Base-by-base conservation (phyloP, 192 early-diverging fungal species). In the Chytriomyces sp. region DNA sequence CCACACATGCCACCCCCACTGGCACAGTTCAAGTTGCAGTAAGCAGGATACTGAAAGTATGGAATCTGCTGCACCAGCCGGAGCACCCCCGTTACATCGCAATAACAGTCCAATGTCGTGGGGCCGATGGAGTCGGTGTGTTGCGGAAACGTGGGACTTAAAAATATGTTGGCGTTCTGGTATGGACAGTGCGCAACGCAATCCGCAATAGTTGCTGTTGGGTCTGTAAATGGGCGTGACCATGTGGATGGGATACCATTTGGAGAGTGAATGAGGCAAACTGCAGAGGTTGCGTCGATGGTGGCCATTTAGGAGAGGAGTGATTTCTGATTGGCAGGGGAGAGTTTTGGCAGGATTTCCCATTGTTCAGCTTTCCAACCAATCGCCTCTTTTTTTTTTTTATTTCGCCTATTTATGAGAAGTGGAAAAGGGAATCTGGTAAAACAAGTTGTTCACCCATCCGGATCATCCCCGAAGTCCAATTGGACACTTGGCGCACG, bases 11-110 rank as follows among this genome's bases (percentile, higher is more conserved):
- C 68, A n/a, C 38, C 57, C 33, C 57, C 55, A 31, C 22, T 44
- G 7, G 26, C 53, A 59, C 68, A 70, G 1, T 22, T 12, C 56
- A 70, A 70, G 31, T 59, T 70, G 39, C 68, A 70, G n/a, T 59
- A 57, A 1, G 28, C 31, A 5, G 33, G 7, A 31, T 70, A 36
- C n/a, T 28, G 5, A 59, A 70, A 70, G 31, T 70, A 70, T 31
- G 68, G 68, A 40, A 70, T 70, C 38, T 39, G 14, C 34, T 68
- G 52, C 8, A 68, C 52, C 2, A 59, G 40, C 14, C 68, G 32
- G 25, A 22, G 36, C 10, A 59, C 39, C 32, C 68, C 68, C 26
- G 55, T 39, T 8, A 44, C n/a, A 56, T 70, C 68, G 54, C 68
- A 70, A 41, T 59, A 70, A 44, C 68, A 70, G 12, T 14, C 22